These are phyloP conservation scores for Rubus parviflorus DNA, from an alignment of 306 rosid genomes.

Conservation along the genomic window DNA sequence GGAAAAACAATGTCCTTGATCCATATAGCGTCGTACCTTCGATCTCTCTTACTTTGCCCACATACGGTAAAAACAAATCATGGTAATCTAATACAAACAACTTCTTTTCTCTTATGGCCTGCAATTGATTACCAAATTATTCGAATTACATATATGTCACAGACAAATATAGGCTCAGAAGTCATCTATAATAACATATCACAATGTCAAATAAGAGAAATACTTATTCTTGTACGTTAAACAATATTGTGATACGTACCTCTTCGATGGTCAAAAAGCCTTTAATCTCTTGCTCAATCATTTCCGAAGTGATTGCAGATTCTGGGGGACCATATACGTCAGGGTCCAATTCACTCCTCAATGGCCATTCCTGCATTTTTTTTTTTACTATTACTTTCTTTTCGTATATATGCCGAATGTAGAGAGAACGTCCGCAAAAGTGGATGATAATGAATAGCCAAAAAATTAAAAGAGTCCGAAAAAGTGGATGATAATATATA, in stretches of 20 bases:
- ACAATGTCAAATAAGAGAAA: neutral
- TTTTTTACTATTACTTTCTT: too few relatives aligned
- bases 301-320: conserved; percentile 63
- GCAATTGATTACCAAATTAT: neutral
- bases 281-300: conserved; percentile 54
- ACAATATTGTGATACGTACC: conserved; percentile 40
- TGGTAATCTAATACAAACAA: conserved; percentile 77
- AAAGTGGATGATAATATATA: too few relatives aligned
- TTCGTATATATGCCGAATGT: too few relatives aligned
- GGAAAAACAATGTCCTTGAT: conserved; percentile 71
- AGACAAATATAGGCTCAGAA: too few relatives aligned
- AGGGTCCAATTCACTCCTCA: conserved; percentile 76
- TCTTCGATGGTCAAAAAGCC: conserved; percentile 49
- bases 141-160: neutral
- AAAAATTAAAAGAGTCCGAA: too few relatives aligned
- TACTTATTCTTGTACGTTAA: neutral
- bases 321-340: conserved; percentile 62
- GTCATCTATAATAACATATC: neutral
- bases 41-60: conserved; percentile 52
- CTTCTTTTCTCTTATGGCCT: conserved; percentile 70
- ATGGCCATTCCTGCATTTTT: conserved; percentile 76
- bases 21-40: conserved; percentile 75
- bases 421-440: too few relatives aligned
- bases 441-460: too few relatives aligned
- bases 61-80: conserved; percentile 68